Conservation (phyloP, 495 filamentous ascomycete genomes). For the Lophiotrema nucula region DNA sequence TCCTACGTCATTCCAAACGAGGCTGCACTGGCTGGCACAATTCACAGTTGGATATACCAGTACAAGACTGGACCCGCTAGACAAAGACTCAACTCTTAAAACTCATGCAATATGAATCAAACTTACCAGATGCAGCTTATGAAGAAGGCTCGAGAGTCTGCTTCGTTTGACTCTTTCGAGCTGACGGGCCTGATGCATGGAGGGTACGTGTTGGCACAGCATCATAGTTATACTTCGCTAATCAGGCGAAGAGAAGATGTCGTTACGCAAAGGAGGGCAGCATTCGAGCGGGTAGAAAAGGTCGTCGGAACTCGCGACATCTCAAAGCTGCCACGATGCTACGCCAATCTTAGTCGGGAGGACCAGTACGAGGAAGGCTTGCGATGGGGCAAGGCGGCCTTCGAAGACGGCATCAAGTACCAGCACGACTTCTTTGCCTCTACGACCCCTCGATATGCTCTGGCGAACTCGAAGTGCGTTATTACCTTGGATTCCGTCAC, state of each 20-base stretch:
- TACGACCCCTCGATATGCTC: constrained; percentile 11
- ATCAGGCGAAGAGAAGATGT: not conserved
- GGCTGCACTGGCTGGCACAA: no score
- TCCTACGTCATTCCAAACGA: no score
- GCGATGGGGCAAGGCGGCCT: constrained; percentile 10
- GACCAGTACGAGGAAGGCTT: constrained; percentile 15
- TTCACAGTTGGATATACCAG: no score
- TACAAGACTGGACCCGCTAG: no score
- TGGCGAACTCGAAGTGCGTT: constrained; percentile 4
- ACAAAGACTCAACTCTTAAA: no score
- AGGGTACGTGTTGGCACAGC: not conserved
- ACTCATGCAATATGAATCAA: no score
- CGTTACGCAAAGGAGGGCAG: constrained; percentile 7
- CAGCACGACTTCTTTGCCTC: constrained; percentile 9
- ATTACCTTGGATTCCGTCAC: not conserved
- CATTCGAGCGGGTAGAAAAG: constrained; percentile 13
- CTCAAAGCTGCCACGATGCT: constrained; percentile 6
- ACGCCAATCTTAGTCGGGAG: constrained; percentile 11
- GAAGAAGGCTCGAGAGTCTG: no score
- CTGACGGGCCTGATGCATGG: constrained; percentile 13
- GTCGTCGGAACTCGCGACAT: not conserved
- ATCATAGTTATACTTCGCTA: not conserved
- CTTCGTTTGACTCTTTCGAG: constrained; percentile 7
- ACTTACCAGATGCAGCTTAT: no score
- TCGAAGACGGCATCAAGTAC: constrained; percentile 14